Evolutionary conservation across 805 yeast genomes (phyloP).

Genomic region (Nakazawaea peltata): DNA sequence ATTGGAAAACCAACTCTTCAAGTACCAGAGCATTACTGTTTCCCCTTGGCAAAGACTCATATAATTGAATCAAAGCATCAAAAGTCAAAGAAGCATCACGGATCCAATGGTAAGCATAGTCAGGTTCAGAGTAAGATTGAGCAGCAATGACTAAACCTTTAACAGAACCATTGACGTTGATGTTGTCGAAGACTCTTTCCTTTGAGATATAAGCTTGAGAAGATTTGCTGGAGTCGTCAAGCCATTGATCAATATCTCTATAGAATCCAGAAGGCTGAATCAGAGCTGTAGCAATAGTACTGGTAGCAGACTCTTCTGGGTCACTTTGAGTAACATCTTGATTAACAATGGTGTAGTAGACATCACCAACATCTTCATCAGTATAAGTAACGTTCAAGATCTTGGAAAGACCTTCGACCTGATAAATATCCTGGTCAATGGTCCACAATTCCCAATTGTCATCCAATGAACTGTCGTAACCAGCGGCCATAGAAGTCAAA

Average conservation of each 20-base stretch:
- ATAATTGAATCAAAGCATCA: background rate
- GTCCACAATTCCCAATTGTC: constrained; percentile 7
- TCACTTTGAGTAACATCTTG: background rate
- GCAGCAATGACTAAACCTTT: constrained; percentile 8
- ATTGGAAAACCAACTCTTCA: constrained; percentile 8
- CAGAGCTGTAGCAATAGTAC: constrained; percentile 1
- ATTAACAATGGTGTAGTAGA: background rate
- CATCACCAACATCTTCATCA: background rate
- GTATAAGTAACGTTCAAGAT: constrained; percentile 2
- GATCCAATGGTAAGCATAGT: constrained; percentile 8
- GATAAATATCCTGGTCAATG: background rate
- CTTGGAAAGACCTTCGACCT: constrained; percentile 1
- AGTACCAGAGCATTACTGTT: background rate
- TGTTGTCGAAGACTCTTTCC: constrained; percentile 6
- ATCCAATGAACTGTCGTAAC: background rate
- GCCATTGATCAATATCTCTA: constrained; percentile 3
- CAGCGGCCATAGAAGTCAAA: constrained; percentile 6
- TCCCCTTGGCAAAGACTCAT: background rate
- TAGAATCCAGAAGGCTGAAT: constrained; percentile 5
- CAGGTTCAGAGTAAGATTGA: constrained; percentile 4
- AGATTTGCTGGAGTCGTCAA: background rate
- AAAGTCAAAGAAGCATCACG: constrained; percentile 8
- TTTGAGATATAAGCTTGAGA: constrained; percentile 3
- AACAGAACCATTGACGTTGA: constrained; percentile 5
- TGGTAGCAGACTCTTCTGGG: background rate